Conservation (phyloP, 306 rosid genomes). For the Arachis stenosperma region DNA sequence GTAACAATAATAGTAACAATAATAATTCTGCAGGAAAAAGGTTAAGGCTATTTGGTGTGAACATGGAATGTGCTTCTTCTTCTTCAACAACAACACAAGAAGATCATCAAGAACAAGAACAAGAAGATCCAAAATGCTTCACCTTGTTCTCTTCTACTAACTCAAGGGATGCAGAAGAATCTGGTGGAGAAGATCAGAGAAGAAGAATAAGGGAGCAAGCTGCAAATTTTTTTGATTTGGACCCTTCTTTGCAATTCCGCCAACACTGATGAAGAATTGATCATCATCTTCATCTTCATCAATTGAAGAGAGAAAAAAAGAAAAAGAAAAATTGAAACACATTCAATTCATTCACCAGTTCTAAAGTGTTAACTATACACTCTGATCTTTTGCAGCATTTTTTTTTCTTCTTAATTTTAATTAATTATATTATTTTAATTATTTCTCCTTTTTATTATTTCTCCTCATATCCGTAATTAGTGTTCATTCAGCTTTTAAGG, state of each 20-base stretch:
- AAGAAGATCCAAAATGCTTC: slow-evolving; percentile 46
- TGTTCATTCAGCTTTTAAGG: slow-evolving; percentile 41
- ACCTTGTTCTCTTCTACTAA: slow-evolving; percentile 37
- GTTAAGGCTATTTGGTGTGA: slow-evolving; percentile 81
- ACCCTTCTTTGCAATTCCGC: slow-evolving; percentile 58
- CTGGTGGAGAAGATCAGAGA: slow-evolving; percentile 42
- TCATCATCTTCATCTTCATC: no score
- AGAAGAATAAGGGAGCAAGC: slow-evolving; percentile 47
- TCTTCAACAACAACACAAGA: neutral
- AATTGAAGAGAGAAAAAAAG: neutral
- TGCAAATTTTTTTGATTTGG: slow-evolving; percentile 60
- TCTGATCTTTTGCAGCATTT: slow-evolving; percentile 40
- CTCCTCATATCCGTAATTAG: slow-evolving; percentile 31
- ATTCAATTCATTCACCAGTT: neutral
- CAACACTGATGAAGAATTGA: neutral
- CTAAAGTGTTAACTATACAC: slow-evolving; percentile 27
- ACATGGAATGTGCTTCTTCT: slow-evolving; percentile 75
- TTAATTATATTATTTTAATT: no score
- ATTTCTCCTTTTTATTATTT: neutral
- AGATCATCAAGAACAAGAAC: no score
- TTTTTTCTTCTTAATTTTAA: neutral
- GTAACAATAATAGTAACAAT: neutral
- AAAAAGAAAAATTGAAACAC: neutral
- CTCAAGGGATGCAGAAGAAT: slow-evolving; percentile 33
- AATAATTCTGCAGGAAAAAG: slow-evolving; percentile 42